These are phyloP conservation scores for Teunomyces gatunensis DNA, from an alignment of 805 yeast species.

Conservation along the genomic window DNA sequence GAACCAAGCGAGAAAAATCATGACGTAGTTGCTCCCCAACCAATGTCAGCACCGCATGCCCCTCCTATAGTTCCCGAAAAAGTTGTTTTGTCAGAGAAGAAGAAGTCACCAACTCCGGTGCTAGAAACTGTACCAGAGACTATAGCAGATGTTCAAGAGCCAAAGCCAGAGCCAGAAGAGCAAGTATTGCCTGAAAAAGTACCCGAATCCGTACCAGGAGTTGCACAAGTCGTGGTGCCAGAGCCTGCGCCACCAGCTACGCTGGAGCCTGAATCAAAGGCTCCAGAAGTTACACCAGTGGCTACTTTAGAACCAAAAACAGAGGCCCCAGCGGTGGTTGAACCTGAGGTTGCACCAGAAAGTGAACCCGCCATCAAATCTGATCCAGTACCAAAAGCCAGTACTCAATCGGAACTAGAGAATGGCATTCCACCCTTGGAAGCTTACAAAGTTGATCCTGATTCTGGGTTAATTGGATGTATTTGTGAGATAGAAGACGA, in stretches of 20 bases:
- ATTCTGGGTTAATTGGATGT: conserved; percentile 85
- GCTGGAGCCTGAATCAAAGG: not conserved
- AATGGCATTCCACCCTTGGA: conserved; percentile 29
- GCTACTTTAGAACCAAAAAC: not conserved
- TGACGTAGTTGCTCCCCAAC: not conserved
- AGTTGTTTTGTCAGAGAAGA: too few species aligned
- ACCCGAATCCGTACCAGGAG: not conserved
- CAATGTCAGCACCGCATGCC: too few species aligned
- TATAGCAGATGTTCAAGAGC: too few species aligned
- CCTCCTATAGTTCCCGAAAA: too few species aligned
- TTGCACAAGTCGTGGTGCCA: not conserved
- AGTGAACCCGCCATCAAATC: not conserved
- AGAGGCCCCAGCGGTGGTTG: not conserved
- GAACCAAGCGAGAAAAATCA: not conserved
- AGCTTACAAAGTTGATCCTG: conserved; percentile 68
- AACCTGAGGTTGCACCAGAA: not conserved
- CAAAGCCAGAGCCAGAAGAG: too few species aligned
- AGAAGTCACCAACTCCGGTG: too few species aligned
- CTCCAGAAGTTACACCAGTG: not conserved
- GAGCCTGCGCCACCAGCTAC: not conserved
- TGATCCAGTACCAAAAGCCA: conserved; percentile 6
- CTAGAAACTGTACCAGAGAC: too few species aligned
- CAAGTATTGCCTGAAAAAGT: not conserved
- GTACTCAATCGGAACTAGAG: not conserved
- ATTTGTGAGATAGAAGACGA: conserved; percentile 84